A percentile compares a stretch with the other conserved stretches of the same genome.
These are phyloP conservation scores for Candida pini DNA, from an alignment of 805 yeast genomes.

Conservation along the genomic window DNA sequence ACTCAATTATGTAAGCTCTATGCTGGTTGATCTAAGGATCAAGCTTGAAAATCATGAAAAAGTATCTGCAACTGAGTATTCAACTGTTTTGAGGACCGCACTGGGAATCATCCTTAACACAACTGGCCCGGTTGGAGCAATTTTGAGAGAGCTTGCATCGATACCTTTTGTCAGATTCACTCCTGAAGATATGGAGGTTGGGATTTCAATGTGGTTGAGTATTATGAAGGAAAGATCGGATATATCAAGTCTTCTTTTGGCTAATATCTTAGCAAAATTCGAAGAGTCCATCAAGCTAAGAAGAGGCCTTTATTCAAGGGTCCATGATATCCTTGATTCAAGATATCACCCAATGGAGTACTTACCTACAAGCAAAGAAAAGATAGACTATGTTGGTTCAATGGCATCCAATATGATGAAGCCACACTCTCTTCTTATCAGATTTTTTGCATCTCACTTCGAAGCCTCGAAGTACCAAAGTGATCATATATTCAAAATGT, in stretches of 20 bases:
- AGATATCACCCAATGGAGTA: conserved; percentile 80
- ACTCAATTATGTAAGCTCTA: conserved; percentile 8
- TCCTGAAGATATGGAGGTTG: conserved; percentile 51
- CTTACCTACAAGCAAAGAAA: conserved; percentile 69
- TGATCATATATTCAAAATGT: conserved; percentile 60
- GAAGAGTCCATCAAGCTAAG: conserved; percentile 53
- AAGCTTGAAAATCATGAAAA: conserved; percentile 5
- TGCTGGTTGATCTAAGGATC: conserved; percentile 5
- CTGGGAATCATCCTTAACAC: conserved; percentile 37
- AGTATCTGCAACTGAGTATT: conserved; percentile 29
- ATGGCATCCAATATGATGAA: conserved; percentile 42
- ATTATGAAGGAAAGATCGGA: conserved; percentile 62
- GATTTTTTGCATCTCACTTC: conserved; percentile 68
- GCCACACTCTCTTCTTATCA: conserved; percentile 66
- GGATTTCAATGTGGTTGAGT: conserved; percentile 76
- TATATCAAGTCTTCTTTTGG: conserved; percentile 52
- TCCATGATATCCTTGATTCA: conserved; percentile 50
- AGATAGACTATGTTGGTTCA: conserved; percentile 46
- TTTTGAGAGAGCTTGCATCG: conserved; percentile 47
- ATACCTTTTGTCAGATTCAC: conserved; percentile 70
- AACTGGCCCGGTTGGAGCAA: conserved; percentile 37
- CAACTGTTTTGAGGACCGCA: conserved; percentile 36
- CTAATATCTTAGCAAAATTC: conserved; percentile 68
- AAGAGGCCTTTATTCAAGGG: conserved; percentile 59
- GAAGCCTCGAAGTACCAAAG: conserved; percentile 74